phyloP scores from a whole-genome alignment of 1,139 yeast species.

The Zygosaccharomyces sapae region DNA sequence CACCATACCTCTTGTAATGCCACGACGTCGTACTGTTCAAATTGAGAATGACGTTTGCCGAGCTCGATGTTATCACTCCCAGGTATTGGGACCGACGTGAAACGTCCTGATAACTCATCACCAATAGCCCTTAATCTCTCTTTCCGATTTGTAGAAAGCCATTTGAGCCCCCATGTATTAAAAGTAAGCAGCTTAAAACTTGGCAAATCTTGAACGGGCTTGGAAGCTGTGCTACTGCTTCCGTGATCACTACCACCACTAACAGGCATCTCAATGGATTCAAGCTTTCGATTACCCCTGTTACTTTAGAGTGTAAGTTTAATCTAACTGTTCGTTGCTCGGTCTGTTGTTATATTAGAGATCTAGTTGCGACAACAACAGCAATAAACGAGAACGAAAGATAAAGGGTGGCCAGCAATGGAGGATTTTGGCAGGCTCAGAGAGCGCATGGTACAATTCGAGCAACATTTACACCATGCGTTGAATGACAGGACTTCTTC shows the following conservation, averaged over 20 bases:
- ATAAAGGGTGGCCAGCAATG: slow-evolving; percentile 8
- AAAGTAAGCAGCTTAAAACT: slow-evolving; percentile 54
- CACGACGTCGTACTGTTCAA: slow-evolving; percentile 59
- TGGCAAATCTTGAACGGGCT: background rate
- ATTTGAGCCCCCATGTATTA: slow-evolving; percentile 88
- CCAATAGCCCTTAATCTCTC: slow-evolving; percentile 73
- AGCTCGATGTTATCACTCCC: slow-evolving; percentile 33
- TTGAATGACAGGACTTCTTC: slow-evolving; percentile 27
- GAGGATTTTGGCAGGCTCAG: slow-evolving; percentile 25
- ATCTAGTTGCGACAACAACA: background rate
- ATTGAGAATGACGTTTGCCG: slow-evolving; percentile 23
- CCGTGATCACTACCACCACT: background rate
- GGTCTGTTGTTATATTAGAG: background rate
- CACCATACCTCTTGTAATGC: slow-evolving; percentile 96
- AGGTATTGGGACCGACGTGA: slow-evolving; percentile 21
- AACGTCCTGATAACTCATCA: slow-evolving; percentile 47
- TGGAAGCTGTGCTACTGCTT: background rate
- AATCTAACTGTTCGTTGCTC: background rate
- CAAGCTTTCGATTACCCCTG: background rate
- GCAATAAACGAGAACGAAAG: slow-evolving; percentile 2
- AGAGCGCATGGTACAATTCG: slow-evolving; percentile 28
- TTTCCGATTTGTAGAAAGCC: slow-evolving; percentile 63
- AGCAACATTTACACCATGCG: slow-evolving; percentile 25
- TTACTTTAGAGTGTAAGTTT: background rate
- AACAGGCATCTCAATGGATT: background rate